phyloP scores from a whole-genome alignment of 305 asterid species.

The Fraxinus floribunda region DNA sequence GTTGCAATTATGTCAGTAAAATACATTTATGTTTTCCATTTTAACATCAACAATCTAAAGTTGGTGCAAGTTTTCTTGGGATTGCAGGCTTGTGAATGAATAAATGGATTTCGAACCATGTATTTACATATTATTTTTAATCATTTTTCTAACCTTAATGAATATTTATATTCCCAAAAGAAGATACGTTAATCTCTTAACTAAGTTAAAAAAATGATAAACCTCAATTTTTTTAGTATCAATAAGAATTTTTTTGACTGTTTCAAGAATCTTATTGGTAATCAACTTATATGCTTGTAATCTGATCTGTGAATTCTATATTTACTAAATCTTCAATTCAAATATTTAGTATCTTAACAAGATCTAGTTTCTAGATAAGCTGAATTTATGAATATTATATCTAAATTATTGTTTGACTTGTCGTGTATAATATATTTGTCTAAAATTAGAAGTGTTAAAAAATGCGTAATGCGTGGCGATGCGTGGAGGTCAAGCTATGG shows the following conservation, averaged over 20 bases:
- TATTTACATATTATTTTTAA: background rate
- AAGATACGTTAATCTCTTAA: background rate
- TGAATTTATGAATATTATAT: background rate
- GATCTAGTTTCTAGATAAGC: background rate
- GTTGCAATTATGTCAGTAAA: slow-evolving; percentile 8
- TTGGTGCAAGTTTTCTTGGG: background rate
- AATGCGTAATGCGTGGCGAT: no score
- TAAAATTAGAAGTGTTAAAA: no score
- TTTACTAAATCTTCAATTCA: background rate
- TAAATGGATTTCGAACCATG: background rate
- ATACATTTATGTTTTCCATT: background rate
- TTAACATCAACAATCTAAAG: background rate
- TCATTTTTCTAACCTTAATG: background rate
- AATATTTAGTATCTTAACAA: background rate
- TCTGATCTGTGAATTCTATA: background rate
- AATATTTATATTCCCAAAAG: background rate
- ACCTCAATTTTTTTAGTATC: background rate
- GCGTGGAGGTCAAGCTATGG: no score
- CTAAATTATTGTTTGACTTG: background rate
- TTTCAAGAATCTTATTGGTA: background rate
- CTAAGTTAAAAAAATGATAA: no score
- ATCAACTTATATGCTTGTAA: background rate
- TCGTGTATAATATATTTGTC: background rate
- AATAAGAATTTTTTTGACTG: background rate
- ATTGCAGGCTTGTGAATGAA: background rate